phyloP scores from a whole-genome alignment of 2,329 filamentous ascomycete genomes.

The Fusarium pilosicola region DNA sequence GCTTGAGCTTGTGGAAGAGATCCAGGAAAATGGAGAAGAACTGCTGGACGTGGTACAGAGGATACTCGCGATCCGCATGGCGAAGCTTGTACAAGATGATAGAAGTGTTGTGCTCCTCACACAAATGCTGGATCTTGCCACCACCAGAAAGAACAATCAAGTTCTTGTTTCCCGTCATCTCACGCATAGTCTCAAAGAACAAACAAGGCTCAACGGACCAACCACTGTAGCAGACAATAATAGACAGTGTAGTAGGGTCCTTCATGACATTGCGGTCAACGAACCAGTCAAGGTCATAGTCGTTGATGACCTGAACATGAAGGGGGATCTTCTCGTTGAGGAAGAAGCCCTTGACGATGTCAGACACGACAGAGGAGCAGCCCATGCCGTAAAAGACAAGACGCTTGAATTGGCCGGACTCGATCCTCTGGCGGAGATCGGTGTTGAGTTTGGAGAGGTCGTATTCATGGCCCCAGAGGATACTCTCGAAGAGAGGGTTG shows the following conservation, averaged over 20 bases:
- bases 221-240: background rate
- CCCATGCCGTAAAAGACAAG: background rate
- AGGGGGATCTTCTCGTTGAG: background rate
- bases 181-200: background rate
- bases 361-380: background rate
- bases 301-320: background rate
- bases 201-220: background rate
- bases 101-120: background rate
- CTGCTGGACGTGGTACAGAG: background rate
- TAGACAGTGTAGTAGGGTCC: background rate
- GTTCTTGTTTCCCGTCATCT: background rate
- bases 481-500: conserved; percentile 3
- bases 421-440: background rate
- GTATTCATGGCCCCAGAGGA: conserved; percentile 3
- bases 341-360: background rate
- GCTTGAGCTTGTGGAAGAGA: background rate
- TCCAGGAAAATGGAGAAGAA: background rate
- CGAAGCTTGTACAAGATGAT: background rate
- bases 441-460: background rate
- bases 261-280: background rate
- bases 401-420: background rate
- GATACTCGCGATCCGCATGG: background rate
- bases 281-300: background rate
- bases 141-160: background rate
- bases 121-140: background rate